A percentile compares a stretch with the other conserved stretches of the same genome.
Evolutionary conservation across 495 filamentous ascomycete genomes (phyloP).

Genomic region (Talaromyces trachyspermus): DNA sequence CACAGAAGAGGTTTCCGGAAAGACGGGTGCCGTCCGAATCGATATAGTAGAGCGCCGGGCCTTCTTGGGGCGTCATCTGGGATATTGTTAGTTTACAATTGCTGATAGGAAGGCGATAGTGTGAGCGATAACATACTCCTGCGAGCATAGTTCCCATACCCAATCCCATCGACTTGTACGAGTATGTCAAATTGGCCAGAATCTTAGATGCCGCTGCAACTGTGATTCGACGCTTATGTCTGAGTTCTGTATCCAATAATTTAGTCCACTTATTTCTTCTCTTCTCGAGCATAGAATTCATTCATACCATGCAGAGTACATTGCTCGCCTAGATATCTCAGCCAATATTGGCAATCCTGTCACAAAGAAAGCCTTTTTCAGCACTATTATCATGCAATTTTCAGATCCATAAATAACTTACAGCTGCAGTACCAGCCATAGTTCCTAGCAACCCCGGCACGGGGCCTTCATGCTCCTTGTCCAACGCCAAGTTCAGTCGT

Average conservation of each 20-base stretch:
- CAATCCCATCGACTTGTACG: constrained; percentile 95
- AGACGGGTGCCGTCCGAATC: constrained; percentile 94
- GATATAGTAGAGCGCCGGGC: constrained; percentile 97
- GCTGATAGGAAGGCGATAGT: too few relatives aligned
- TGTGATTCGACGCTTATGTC: constrained; percentile 96
- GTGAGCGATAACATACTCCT: constrained; percentile 75
- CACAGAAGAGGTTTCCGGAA: constrained; percentile 92
- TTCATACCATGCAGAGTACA: constrained; percentile 81
- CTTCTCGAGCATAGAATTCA: too few relatives aligned
- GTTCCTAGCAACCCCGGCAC: constrained; percentile 78
- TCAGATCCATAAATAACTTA: constrained; percentile 30
- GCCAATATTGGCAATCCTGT: constrained; percentile 98
- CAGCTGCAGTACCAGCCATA: constrained; percentile 96
- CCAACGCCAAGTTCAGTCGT: constrained; percentile 39
- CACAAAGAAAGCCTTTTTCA: constrained; percentile 1
- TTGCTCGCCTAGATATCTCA: constrained; percentile 96
- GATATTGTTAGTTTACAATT: background rate
- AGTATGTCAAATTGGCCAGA: constrained; percentile 94
- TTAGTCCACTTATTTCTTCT: too few relatives aligned
- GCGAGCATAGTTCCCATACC: constrained; percentile 99
- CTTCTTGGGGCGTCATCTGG: constrained; percentile 76
- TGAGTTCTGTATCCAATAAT: constrained; percentile 59
- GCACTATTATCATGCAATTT: constrained; percentile 1
- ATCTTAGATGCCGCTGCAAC: constrained; percentile 98
- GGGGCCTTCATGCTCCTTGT: constrained; percentile 64